Evolutionary conservation across 257 asterid genomes (phyloP).

Genomic region (Dorcoceras hygrometricum): DNA sequence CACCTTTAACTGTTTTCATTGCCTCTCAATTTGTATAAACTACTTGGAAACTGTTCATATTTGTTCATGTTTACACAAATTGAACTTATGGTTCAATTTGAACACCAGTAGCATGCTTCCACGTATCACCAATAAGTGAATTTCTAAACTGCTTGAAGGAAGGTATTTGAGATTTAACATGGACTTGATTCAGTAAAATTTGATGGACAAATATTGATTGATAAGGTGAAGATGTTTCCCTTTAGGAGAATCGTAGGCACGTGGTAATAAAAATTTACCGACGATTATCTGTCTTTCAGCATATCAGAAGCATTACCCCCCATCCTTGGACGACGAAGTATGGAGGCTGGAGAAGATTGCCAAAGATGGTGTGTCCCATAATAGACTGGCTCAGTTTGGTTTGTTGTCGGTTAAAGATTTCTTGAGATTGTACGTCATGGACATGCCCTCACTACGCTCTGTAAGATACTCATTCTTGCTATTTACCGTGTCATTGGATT

Average conservation of each 20-base stretch:
- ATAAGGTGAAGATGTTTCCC: constrained; percentile 1
- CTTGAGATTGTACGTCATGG: constrained; percentile 40
- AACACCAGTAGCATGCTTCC: not conserved
- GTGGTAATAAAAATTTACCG: constrained; percentile 10
- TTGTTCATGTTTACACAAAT: too few species aligned
- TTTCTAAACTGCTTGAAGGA: not conserved
- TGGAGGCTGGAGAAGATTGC: constrained; percentile 90
- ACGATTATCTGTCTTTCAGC: constrained; percentile 38
- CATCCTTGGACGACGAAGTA: constrained; percentile 54
- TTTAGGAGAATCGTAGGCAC: not conserved
- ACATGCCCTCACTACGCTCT: constrained; percentile 40
- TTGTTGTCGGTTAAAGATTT: constrained; percentile 55
- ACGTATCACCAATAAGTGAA: not conserved
- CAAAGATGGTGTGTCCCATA: constrained; percentile 64
- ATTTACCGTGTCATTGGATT: not conserved
- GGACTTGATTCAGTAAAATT: not conserved
- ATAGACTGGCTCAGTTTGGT: constrained; percentile 31
- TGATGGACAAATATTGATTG: not conserved
- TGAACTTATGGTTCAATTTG: not conserved
- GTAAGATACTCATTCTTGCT: constrained; percentile 47
- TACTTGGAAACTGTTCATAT: not conserved
- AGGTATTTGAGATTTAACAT: not conserved
- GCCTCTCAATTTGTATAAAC: not conserved
- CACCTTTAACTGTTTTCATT: too few species aligned
- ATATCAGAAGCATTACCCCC: constrained; percentile 75